These are phyloP conservation scores for Tulasnella sp. DNA, from an alignment of 768 basidiomycete genomes.

Conservation along the genomic window DNA sequence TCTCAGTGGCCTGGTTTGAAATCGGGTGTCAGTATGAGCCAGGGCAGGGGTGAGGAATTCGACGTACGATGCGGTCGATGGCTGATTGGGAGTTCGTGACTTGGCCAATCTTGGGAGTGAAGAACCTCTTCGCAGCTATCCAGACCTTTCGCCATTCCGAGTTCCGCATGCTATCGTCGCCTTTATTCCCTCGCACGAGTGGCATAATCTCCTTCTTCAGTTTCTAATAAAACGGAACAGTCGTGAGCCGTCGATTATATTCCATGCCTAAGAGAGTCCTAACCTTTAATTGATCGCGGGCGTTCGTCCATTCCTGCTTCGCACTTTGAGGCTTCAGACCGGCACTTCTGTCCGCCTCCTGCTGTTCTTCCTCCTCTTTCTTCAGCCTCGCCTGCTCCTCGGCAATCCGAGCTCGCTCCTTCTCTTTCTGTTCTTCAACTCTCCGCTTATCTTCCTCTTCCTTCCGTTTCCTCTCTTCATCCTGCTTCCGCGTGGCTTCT, in stretches of 20 bases:
- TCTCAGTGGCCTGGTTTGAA: constrained; percentile 21
- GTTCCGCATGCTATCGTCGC: constrained; percentile 34
- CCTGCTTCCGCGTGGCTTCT: constrained; percentile 35
- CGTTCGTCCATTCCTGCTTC: constrained; percentile 53
- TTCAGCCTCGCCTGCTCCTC: constrained; percentile 32
- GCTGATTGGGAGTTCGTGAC: constrained; percentile 56
- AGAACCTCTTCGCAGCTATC: constrained; percentile 58
- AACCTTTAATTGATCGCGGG: constrained; percentile 47
- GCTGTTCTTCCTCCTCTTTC: constrained; percentile 18
- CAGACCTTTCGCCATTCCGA: constrained; percentile 46
- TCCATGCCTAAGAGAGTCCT: constrained; percentile 13
- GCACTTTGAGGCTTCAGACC: constrained; percentile 38
- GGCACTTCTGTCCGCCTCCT: constrained; percentile 23
- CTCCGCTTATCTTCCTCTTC: constrained; percentile 29
- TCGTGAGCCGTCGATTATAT: neutral
- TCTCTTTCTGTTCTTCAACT: constrained; percentile 33
- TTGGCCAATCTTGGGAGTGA: constrained; percentile 81
- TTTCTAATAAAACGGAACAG: constrained; percentile 2
- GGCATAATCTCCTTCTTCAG: constrained; percentile 18
- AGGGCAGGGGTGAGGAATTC: too few species aligned
- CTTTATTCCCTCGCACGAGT: constrained; percentile 52
- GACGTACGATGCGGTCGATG: constrained; percentile 56
- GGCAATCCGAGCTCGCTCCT: constrained; percentile 26
- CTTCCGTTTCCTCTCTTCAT: constrained; percentile 18
- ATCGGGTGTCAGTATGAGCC: neutral